These are phyloP conservation scores for Cytospora leucostoma DNA, from an alignment of 2,329 filamentous ascomycete species.

Conservation along the genomic window DNA sequence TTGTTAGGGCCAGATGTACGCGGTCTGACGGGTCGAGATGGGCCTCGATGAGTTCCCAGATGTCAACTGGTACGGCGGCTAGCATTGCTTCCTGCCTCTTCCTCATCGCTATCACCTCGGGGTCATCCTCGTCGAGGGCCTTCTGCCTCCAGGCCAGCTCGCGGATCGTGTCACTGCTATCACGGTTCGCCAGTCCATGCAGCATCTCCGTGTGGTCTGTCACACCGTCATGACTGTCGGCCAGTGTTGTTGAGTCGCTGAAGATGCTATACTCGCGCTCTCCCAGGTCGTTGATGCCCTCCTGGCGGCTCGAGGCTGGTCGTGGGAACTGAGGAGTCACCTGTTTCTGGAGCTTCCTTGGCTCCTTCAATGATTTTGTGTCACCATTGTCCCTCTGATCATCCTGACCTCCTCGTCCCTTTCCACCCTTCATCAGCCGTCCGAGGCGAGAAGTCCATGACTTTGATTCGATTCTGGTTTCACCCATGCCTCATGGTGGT, in stretches of 20 bases:
- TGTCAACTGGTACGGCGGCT: neutral
- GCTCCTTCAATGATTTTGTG: neutral
- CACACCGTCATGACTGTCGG: neutral
- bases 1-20: neutral
- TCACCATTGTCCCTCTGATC: neutral
- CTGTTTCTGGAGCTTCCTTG: neutral
- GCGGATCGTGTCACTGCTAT: neutral
- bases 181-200: neutral
- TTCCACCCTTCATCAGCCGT: neutral
- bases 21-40: neutral
- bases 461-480: neutral
- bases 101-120: neutral
- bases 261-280: neutral
- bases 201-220: neutral
- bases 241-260: neutral
- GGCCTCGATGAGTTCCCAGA: neutral
- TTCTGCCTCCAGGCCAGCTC: neutral
- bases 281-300: neutral
- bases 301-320: neutral
- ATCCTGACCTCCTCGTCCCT: neutral
- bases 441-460: conserved; percentile 1
- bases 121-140: neutral
- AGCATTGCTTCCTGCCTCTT: neutral
- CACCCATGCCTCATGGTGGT: neutral
- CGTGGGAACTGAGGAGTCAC: neutral